Evolutionary conservation across 768 basidiomycete species (phyloP).

Genomic region (Neoboletus subvelutipes): DNA sequence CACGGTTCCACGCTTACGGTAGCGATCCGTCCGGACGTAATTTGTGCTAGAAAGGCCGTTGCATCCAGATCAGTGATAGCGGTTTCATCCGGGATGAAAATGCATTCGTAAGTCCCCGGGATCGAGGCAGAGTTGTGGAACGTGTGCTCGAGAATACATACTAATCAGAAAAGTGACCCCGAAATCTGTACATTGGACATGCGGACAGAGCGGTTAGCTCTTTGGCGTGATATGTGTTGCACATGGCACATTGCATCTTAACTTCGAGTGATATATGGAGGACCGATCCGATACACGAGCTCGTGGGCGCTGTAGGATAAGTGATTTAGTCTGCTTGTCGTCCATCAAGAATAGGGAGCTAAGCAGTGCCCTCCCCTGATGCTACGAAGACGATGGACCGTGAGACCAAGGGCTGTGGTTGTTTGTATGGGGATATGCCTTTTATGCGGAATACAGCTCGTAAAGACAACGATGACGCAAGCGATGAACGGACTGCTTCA

Average conservation of each 20-base stretch:
- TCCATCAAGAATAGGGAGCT: neutral
- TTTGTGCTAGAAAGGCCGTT: constrained; percentile 27
- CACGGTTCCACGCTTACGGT: constrained; percentile 39
- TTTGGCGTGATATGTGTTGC: neutral
- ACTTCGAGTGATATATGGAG: neutral
- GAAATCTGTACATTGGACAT: neutral
- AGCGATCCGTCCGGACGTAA: constrained; percentile 27
- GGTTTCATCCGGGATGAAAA: constrained; percentile 26
- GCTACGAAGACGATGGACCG: neutral
- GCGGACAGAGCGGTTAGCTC: neutral
- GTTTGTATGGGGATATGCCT: neutral
- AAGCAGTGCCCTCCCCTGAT: neutral
- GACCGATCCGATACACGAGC: constrained; percentile 1
- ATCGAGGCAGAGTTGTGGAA: constrained; percentile 21
- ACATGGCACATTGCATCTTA: constrained; percentile 1
- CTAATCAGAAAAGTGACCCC: neutral
- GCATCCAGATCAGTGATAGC: constrained; percentile 33
- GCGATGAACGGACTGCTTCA: neutral
- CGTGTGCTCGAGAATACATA: constrained; percentile 3
- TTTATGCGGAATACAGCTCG: neutral
- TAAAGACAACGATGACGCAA: neutral
- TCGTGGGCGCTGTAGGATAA: constrained; percentile 2
- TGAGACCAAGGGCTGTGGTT: neutral
- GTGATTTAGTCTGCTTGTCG: neutral
- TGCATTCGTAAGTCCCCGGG: constrained; percentile 17